Evolutionary conservation across 768 basidiomycete species (phyloP).

Genomic region (Mycena olivaceomarginata): DNA sequence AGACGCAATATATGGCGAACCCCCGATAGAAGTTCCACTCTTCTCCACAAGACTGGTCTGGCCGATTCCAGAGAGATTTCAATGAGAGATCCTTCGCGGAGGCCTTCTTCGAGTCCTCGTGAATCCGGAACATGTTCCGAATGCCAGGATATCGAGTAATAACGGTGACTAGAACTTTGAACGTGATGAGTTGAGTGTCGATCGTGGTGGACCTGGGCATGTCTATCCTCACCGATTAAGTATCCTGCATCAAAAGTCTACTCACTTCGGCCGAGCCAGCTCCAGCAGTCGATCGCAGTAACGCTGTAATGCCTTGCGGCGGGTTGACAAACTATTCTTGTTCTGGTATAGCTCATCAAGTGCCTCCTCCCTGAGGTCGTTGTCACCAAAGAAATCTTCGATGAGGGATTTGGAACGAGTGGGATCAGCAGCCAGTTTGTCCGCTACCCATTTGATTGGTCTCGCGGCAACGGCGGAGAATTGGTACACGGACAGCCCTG

Average conservation of each 20-base stretch:
- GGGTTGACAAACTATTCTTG: not conserved
- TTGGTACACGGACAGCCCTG: no score
- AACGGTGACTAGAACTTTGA: slow-evolving; percentile 12
- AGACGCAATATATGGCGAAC: slow-evolving; percentile 14
- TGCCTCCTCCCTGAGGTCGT: not conserved
- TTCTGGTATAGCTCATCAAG: slow-evolving; percentile 6
- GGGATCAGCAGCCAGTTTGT: no score
- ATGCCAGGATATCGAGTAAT: slow-evolving; percentile 29
- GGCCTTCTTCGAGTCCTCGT: slow-evolving; percentile 8
- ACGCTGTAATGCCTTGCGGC: not conserved
- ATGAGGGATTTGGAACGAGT: not conserved
- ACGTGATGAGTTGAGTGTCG: slow-evolving; percentile 11
- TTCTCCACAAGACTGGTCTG: slow-evolving; percentile 4
- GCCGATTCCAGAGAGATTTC: not conserved
- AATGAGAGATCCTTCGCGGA: not conserved
- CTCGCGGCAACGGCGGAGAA: no score
- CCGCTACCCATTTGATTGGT: no score
- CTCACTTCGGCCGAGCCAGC: slow-evolving; percentile 7
- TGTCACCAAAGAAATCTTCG: not conserved
- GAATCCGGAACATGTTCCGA: not conserved
- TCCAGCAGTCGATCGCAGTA: slow-evolving; percentile 14
- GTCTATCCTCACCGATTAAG: not conserved
- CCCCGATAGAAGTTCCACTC: slow-evolving; percentile 21
- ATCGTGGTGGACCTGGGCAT: not conserved
- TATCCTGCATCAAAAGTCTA: no score